Conservation (phyloP, 305 asterid species). For the Fraxinus ornus region DNA sequence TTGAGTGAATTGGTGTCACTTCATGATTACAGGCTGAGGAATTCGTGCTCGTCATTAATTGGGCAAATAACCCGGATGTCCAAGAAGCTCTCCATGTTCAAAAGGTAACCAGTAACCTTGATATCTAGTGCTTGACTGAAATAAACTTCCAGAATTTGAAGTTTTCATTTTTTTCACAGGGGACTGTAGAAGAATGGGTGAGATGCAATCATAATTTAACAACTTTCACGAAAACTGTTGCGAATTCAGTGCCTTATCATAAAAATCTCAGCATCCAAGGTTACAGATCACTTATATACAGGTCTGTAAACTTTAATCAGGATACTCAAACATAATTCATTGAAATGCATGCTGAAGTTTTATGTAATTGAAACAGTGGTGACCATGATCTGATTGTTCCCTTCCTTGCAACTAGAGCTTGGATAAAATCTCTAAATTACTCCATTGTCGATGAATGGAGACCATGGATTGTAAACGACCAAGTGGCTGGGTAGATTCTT, state of each 20-base stretch:
- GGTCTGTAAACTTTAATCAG: background rate
- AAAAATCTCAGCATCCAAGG: conserved; percentile 11
- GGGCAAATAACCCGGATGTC: conserved; percentile 28
- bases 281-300: conserved; percentile 24
- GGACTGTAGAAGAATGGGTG: conserved; percentile 10
- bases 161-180: background rate
- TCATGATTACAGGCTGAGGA: conserved; percentile 8
- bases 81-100: conserved; percentile 20
- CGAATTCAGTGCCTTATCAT: conserved; percentile 1
- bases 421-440: conserved; percentile 15
- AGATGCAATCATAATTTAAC: conserved; percentile 8
- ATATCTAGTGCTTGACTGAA: background rate
- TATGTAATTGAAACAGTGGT: background rate
- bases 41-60: conserved; percentile 1
- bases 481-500: conserved; percentile 12
- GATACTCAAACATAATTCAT: background rate
- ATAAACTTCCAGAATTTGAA: background rate
- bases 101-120: conserved; percentile 13
- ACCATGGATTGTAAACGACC: conserved; percentile 18
- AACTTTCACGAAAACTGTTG: background rate
- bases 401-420: background rate
- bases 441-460: conserved; percentile 20
- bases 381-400: background rate
- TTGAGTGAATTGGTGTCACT: background rate
- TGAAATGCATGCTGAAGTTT: background rate